These are phyloP conservation scores for Dothidotthia symphoricarpi DNA, from an alignment of 2,329 filamentous ascomycete genomes.

Conservation along the genomic window DNA sequence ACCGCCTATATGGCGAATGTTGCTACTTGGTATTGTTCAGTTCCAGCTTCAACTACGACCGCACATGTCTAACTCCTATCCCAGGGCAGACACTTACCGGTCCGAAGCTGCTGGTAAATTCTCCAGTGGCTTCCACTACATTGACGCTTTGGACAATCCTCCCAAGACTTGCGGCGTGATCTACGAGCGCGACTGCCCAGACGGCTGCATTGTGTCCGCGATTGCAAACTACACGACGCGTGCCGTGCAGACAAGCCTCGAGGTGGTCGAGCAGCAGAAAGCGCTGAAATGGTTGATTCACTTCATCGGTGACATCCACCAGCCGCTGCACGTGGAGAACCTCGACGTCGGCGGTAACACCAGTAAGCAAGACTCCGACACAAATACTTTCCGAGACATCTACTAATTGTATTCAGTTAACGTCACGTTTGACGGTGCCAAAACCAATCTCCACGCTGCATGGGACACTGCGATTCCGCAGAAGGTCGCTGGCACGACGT, in stretches of 20 bases:
- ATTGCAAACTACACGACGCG: slow-evolving; percentile 52
- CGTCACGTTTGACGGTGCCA: slow-evolving; percentile 44
- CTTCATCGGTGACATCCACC: slow-evolving; percentile 70
- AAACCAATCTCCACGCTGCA: slow-evolving; percentile 46
- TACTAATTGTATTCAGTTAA: too few relatives aligned
- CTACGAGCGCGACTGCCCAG: slow-evolving; percentile 53
- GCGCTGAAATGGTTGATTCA: slow-evolving; percentile 53
- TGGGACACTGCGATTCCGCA: slow-evolving; percentile 50
- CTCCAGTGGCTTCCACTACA: slow-evolving; percentile 51
- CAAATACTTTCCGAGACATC: too few relatives aligned
- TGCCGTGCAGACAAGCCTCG: slow-evolving; percentile 33
- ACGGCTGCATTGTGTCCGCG: slow-evolving; percentile 54
- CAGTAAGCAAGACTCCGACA: too few relatives aligned
- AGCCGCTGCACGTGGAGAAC: slow-evolving; percentile 63
- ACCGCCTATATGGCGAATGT: slow-evolving; percentile 51
- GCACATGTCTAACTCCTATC: neutral
- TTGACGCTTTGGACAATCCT: slow-evolving; percentile 52
- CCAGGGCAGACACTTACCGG: slow-evolving; percentile 51
- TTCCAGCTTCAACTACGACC: neutral
- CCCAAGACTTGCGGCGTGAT: slow-evolving; percentile 50
- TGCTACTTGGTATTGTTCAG: slow-evolving; percentile 49
- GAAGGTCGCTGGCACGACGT: slow-evolving; percentile 41
- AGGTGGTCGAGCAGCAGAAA: slow-evolving; percentile 39
- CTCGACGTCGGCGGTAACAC: slow-evolving; percentile 47
- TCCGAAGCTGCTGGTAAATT: slow-evolving; percentile 50